Base-by-base conservation (phyloP, 768 basidiomycete species). In the Gautieria morchelliformis region DNA sequence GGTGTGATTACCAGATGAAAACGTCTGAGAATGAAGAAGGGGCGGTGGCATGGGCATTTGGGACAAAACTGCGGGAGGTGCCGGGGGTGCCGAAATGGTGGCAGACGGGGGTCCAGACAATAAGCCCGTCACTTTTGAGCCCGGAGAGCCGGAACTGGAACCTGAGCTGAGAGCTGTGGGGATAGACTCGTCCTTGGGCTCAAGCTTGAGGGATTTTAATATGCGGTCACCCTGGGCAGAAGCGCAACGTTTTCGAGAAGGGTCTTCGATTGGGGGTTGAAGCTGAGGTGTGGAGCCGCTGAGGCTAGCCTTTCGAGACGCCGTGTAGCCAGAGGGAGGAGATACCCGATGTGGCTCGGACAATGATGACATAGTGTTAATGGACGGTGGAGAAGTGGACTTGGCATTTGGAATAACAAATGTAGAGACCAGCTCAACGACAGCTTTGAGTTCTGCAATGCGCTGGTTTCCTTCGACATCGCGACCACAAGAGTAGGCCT, bases 211-310 rank as follows among this genome's bases (percentile, higher is more conserved):
- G 19, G 75, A 72, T 60, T 79, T 79, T 48, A 74, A 66, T 44
- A 69, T 71, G 39, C 78, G 73, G 59, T 79, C 72, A 50, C 71
- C 75, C 1, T 64, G 68, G 39, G 78, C 74, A 4, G 77, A 78
- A 3, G 72, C 78, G 48, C 78, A 80, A 19, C 78, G 78, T 60
- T 79, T 79, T 33, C 78, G 76, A 49, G 78, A 72, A 46, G 70
- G 64, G 62, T 79, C 78, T 47, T 69, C 56, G 5, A 6, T 33
- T 3, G 9, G 46, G 12, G 46, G 46, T 22, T 48, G 37, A 17
- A 57, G 45, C 17, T 48, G 56, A 17, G 56, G 47, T 19, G 42
- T 32, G 24, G 56, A 15, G 9, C 56, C 56, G 19, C 46, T 57
- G 20, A 50, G 27, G 19, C 56, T 50, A 14, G 35, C 37, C 33